Conservation (phyloP, 2,329 filamentous ascomycete species). For the Anthostomella pinea region DNA sequence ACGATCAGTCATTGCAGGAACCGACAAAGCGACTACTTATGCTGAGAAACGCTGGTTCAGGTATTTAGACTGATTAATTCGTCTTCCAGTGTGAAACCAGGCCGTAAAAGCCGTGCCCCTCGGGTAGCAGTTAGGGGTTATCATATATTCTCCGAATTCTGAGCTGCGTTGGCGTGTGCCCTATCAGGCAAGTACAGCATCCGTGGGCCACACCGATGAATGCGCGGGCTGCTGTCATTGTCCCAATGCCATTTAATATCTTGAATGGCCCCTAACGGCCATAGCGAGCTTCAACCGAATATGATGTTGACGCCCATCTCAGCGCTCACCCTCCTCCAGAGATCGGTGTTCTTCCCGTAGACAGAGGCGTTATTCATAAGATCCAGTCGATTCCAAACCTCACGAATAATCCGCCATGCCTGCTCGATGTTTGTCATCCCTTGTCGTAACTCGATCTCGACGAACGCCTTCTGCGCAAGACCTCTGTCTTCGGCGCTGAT, state of each 20-base stretch:
- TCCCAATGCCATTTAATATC: conserved; percentile 1
- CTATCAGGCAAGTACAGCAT: too few relatives aligned
- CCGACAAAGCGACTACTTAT: too few relatives aligned
- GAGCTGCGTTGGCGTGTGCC: too few relatives aligned
- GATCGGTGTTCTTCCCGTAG: conserved; percentile 33
- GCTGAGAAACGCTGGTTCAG: too few relatives aligned
- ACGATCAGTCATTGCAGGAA: too few relatives aligned
- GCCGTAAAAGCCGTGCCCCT: too few relatives aligned
- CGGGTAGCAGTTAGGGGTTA: too few relatives aligned
- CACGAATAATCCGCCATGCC: conserved; percentile 58
- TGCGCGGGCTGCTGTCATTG: background rate
- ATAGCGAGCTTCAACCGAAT: conserved; percentile 45
- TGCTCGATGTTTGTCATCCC: conserved; percentile 64
- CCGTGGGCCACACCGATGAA: background rate
- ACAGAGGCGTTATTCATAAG: conserved; percentile 21
- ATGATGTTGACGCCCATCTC: conserved; percentile 59
- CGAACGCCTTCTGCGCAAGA: conserved; percentile 50
- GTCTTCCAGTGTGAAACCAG: too few relatives aligned
- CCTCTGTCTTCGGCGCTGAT: conserved; percentile 46
- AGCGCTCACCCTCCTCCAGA: conserved; percentile 56
- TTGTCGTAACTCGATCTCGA: conserved; percentile 53
- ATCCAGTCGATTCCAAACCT: conserved; percentile 57
- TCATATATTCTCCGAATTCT: too few relatives aligned
- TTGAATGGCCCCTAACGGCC: background rate
- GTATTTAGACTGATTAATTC: too few relatives aligned